These are phyloP conservation scores for Annulohypoxylon nitens DNA, from an alignment of 495 filamentous ascomycete species.

Conservation along the genomic window DNA sequence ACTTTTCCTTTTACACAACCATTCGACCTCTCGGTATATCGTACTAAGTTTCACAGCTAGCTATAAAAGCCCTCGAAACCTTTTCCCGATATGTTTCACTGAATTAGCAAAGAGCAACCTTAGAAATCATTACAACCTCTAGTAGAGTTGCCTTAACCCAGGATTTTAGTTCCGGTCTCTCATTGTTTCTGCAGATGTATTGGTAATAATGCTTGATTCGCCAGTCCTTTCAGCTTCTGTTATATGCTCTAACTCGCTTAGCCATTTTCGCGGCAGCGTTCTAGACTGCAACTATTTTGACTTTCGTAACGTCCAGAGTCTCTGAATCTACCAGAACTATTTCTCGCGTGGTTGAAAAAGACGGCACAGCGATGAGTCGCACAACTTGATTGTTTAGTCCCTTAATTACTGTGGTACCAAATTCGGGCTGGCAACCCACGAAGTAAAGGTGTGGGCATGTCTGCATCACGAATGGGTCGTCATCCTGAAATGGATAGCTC, in stretches of 20 bases:
- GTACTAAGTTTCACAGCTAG: too few relatives aligned
- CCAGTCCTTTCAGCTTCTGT: constrained; percentile 10
- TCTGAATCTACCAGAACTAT: constrained; percentile 89
- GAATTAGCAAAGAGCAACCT: background rate
- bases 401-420: constrained; percentile 78
- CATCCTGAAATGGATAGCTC: constrained; percentile 94
- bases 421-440: constrained; percentile 86
- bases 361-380: constrained; percentile 82
- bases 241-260: constrained; percentile 19
- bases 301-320: constrained; percentile 79
- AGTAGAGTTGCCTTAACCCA: too few relatives aligned
- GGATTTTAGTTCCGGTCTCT: background rate
- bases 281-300: constrained; percentile 60
- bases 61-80: too few relatives aligned
- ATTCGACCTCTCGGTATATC: too few relatives aligned
- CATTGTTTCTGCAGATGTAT: background rate
- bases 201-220: background rate
- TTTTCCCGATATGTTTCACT: too few relatives aligned
- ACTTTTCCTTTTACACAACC: too few relatives aligned
- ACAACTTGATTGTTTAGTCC: constrained; percentile 74
- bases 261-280: background rate
- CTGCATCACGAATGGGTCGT: constrained; percentile 86
- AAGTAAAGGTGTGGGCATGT: constrained; percentile 93
- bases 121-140: background rate
- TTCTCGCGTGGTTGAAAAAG: constrained; percentile 82